Base-by-base conservation (phyloP, 2,329 filamentous ascomycete species). In the Trichophyton mentagrophytes region DNA sequence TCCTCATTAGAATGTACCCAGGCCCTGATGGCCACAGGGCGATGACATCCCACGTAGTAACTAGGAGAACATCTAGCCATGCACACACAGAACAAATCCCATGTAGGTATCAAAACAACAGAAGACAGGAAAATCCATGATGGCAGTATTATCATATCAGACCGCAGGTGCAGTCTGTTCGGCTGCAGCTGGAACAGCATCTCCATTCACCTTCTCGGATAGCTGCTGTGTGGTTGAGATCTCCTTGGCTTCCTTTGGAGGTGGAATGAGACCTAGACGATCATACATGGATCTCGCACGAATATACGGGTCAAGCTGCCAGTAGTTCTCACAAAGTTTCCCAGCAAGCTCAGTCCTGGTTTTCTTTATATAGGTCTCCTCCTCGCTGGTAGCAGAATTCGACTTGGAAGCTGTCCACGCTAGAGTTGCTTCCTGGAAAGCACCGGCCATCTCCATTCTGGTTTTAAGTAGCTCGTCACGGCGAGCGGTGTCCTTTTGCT, bases 261-360 rank as follows among this genome's bases (percentile, higher is more conserved):
- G 55, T n/a, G 57, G 58, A 27, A 63, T 58, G 63, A 93, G 77
- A 0, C 90, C 89, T 11, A 80, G 81, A 63, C 93, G 83, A 72
- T 99, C 93, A 67, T 96, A 96, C 63, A 89, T 74, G n/a, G 85
- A 88, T 68, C 86, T 81, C 11, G 91, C 89, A 44, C 93, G 80
- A 33, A 97, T 72, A 71, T 92, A 95, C 0, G 90, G 90, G 74
- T 99, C 93, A 59, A 96, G 73, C 44, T 81, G 80, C 92, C 93
- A 99, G 76, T 97, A 99, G 66, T 88, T 88, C 56, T 81, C 79
- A 63, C 80, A 80, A 66, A 97, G 70, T 64, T 82, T 75, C 58
- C 79, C 79, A 1, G 88, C 85, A 30, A 93, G 68, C 2, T 77
- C 74, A 42, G 83, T 77, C 61, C 90, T 79, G 71, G 83, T 81